A percentile compares a stretch with the other conserved stretches of the same genome.
Conservation (phyloP, 2,329 filamentous ascomycete genomes). For the Sclerotinia spermophila region DNA sequence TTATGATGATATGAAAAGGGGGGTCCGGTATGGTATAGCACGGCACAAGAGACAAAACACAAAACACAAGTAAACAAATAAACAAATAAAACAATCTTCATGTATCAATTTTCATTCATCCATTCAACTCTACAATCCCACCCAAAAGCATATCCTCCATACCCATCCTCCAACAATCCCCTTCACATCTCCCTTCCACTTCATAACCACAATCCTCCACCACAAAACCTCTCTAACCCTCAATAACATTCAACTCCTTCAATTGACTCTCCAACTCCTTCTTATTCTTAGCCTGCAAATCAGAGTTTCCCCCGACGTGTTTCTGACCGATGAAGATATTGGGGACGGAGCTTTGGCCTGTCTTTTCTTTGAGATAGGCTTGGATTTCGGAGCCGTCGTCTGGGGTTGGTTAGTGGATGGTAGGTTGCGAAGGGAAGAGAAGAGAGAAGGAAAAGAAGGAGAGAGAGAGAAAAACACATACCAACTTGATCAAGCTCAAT, state of each 20-base stretch:
- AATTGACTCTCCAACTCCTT: slow-evolving; percentile 64
- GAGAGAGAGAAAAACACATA: slow-evolving; percentile 45
- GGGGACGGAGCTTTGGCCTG: slow-evolving; percentile 82
- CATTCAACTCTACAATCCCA: neutral
- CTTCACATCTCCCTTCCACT: neutral
- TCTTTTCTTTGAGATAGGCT: slow-evolving; percentile 74
- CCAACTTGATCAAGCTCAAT: slow-evolving; percentile 84
- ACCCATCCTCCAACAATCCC: neutral
- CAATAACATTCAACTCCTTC: slow-evolving; percentile 58
- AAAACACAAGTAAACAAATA: neutral
- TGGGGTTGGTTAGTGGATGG: slow-evolving; percentile 37
- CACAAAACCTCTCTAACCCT: neutral
- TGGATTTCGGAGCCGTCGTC: slow-evolving; percentile 83
- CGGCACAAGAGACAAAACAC: neutral
- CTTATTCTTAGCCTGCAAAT: slow-evolving; percentile 61
- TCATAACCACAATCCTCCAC: neutral
- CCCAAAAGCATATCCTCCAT: neutral
- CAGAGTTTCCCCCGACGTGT: slow-evolving; percentile 96
- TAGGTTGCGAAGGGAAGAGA: neutral
- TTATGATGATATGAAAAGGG: neutral
- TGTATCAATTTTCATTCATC: slow-evolving; percentile 16
- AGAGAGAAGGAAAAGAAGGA: neutral
- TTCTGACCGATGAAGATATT: slow-evolving; percentile 90
- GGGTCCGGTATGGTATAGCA: neutral
- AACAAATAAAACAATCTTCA: neutral